Evolutionary conservation across 306 rosid species (phyloP).

Genomic region (Trifolium dubium): DNA sequence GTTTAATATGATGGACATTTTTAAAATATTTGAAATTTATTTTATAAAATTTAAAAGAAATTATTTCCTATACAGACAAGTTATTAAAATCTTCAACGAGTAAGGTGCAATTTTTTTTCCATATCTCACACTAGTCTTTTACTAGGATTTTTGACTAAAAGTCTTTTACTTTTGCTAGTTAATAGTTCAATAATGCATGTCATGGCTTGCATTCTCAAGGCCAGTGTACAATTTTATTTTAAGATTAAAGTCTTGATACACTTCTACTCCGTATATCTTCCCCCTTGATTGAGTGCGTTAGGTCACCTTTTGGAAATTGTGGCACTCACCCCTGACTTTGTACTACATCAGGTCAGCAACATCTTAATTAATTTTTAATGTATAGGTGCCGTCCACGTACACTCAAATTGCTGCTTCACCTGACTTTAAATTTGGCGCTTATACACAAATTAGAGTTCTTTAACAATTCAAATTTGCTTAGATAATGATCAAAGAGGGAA

Average conservation of each 20-base stretch:
- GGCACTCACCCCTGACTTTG: conserved; percentile 34
- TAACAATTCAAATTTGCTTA: conserved; percentile 18
- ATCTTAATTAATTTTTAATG: neutral
- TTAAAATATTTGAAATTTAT: too few relatives aligned
- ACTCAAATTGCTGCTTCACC: conserved; percentile 5
- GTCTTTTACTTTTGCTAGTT: too few relatives aligned
- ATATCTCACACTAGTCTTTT: too few relatives aligned
- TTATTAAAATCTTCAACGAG: too few relatives aligned
- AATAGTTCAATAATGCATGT: neutral
- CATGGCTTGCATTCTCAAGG: neutral
- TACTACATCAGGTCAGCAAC: neutral
- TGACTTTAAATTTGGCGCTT: conserved; percentile 6
- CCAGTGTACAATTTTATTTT: neutral
- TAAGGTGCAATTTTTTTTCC: too few relatives aligned
- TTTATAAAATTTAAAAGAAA: too few relatives aligned
- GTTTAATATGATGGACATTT: too few relatives aligned
- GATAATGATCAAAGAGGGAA: conserved; percentile 11
- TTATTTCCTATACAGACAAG: too few relatives aligned
- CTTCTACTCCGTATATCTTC: neutral
- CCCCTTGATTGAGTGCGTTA: conserved; percentile 49
- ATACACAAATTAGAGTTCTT: neutral
- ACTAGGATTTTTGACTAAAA: too few relatives aligned
- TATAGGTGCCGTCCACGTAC: conserved; percentile 25
- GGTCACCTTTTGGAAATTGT: conserved; percentile 46
- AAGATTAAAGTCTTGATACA: neutral